These are phyloP conservation scores for Pilobolus umbonatus DNA, from an alignment of 192 early-diverging fungal genomes.

Conservation along the genomic window DNA sequence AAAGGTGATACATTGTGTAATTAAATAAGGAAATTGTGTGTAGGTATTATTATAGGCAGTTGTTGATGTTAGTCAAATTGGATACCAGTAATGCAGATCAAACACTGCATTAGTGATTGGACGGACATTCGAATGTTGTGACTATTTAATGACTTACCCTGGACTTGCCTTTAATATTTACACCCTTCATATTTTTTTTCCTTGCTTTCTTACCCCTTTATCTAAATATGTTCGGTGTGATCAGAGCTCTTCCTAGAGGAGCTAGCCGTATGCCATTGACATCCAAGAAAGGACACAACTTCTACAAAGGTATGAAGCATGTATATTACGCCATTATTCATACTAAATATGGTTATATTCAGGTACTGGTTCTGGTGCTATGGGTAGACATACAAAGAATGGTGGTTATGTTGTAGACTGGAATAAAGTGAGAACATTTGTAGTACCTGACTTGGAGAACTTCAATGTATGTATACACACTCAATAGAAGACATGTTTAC, in stretches of 20 bases:
- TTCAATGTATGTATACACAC: conserved; percentile 22
- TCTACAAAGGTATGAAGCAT: conserved; percentile 48
- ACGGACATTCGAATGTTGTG: too few relatives aligned
- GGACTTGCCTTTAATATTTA: too few relatives aligned
- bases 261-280: conserved; percentile 49
- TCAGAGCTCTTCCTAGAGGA: conserved; percentile 47
- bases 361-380: conserved; percentile 59
- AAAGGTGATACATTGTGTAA: too few relatives aligned
- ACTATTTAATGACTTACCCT: too few relatives aligned
- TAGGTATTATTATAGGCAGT: too few relatives aligned
- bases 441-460: conserved; percentile 54
- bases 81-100: too few relatives aligned
- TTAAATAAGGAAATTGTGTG: too few relatives aligned
- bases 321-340: background rate
- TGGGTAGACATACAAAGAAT: conserved; percentile 57
- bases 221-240: conserved; percentile 51
- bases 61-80: too few relatives aligned
- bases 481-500: background rate
- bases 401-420: conserved; percentile 58
- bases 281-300: conserved; percentile 55
- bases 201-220: background rate
- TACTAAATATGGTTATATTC: background rate
- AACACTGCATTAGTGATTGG: too few relatives aligned
- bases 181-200: too few relatives aligned
- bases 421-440: conserved; percentile 55